These are phyloP conservation scores for Microcyclosporella mali DNA, from an alignment of 2,329 filamentous ascomycete species.

Conservation along the genomic window DNA sequence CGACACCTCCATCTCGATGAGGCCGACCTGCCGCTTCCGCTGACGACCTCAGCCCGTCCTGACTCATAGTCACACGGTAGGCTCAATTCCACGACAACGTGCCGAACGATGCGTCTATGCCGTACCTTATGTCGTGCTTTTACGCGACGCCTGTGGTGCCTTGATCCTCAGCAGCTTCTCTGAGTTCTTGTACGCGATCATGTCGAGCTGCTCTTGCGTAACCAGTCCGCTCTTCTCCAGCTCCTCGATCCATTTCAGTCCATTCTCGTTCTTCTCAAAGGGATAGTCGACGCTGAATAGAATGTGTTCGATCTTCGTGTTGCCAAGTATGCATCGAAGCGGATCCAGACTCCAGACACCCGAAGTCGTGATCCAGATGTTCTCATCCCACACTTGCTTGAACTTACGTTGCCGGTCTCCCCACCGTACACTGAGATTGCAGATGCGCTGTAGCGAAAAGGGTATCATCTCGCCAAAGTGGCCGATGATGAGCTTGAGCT, in stretches of 20 bases:
- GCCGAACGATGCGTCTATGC: not conserved
- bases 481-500: conserved; percentile 50
- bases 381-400: conserved; percentile 39
- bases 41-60: not conserved
- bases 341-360: conserved; percentile 51
- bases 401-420: conserved; percentile 37
- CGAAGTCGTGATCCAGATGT: conserved; percentile 56
- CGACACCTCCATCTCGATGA: too few relatives aligned
- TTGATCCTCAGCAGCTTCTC: conserved; percentile 41
- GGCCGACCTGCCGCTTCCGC: too few relatives aligned
- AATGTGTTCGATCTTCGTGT: conserved; percentile 42
- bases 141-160: conserved; percentile 19
- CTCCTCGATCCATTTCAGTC: conserved; percentile 46
- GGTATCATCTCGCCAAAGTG: conserved; percentile 55
- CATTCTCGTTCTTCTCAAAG: conserved; percentile 48
- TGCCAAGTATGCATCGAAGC: conserved; percentile 37
- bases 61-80: conserved; percentile 5
- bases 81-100: not conserved
- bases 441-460: conserved; percentile 49
- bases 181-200: conserved; percentile 48
- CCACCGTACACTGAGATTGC: conserved; percentile 26
- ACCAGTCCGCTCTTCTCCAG: conserved; percentile 48
- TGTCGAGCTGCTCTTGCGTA: conserved; percentile 43
- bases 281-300: conserved; percentile 57
- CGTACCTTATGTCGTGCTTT: not conserved